Evolutionary conservation across 2,329 filamentous ascomycete genomes (phyloP), one percentile per base, ranked within the genome.

Genomic region (Aureobasidium melanogenum): DNA sequence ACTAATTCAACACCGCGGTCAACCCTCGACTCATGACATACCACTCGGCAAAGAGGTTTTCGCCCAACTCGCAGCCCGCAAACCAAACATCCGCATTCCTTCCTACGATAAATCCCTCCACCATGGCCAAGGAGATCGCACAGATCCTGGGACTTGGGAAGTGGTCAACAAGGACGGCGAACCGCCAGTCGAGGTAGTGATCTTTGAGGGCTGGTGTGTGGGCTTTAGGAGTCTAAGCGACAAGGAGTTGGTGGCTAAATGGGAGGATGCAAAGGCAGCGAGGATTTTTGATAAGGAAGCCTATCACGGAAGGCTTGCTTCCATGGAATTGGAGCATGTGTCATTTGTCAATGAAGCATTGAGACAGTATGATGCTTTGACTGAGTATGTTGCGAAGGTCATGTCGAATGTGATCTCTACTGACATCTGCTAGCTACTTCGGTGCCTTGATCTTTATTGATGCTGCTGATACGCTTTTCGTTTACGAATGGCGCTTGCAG

Each of bases 191-290:
- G 79, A 82, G 56, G 84, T 93, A 7, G 81, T 96, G 24, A 83
- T 96, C 56, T 86, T 96, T 65, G 91, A 97, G 73, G 91, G 92
- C 19, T 96, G 91, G 92, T 94, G 88, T 72, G 85, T 96, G 14
- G 92, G 91, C 2, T 96, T 96, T 75, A 84, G 86, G 6, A 74
- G 87, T 0, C 73, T 92, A 14, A 67, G 75, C n/a, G 78, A 81
- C 5, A 71, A 83, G 4, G 78, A 80, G 30, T 71, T 84, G 3
- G 79, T 79, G 66, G 76, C 78, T 69, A 82, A 80, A 63, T 83
- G 83, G 72, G 74, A 77, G 57, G 75, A 74, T 32, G 81, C 81
- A 3, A 71, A 72, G 54, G 66, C 80, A 71, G 72, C 83, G 71
- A 71, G 83, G 72, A 47, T 43, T 9, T 52, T 48, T 17, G 36